Base-by-base conservation (phyloP, 2,329 filamentous ascomycete species). In the Hirsutella rhossiliensis region DNA sequence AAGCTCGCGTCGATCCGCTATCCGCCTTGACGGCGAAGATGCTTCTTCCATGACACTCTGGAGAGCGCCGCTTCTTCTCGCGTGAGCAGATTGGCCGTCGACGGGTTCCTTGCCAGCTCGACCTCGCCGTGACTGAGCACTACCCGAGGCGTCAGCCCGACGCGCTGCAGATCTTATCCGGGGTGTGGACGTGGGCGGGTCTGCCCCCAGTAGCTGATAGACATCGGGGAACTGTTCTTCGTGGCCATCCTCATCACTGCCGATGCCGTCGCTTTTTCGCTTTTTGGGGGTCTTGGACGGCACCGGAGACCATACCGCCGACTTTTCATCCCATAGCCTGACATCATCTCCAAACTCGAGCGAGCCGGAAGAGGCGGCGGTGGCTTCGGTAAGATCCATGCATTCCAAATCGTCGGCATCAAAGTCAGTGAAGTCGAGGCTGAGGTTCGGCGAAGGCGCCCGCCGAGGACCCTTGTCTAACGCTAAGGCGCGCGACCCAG, bases 201-300 rank as follows among this genome's bases (percentile, higher is more conserved):
- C 56, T 13, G 65, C 67, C 27, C 65, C 69, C 11, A 68, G 56
- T 40, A 71, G 59, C 40, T 75, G 64, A 48, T 72, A 67, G 8
- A 79, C 69, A 48, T 79, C 74, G 0, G 72, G 73, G 39, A 75
- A 78, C 17, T 72, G 66, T 30, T 69, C 67, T 13, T 68, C 56
- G 4, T 63, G 59, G 15, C 55, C 59, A 13, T 57, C 55, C 12
- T 62, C 56, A 23, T 56, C 53, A 46, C 59, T 64, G 47, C 53
- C 64, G 20, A 72, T 68, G 11, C 74, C 68, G 20, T 59, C 60
- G 47, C 71, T 75, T 53, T 76, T 77, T 48, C 72, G 59, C 56
- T 77, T 78, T 56, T 68, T 73, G 17, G 62, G 62, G 39, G 64
- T 62, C 38, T 58, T 67, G 2, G 62, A 48, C 11, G 56, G 42